Conservation (phyloP, 108 stramenopile genomes). For the Seminavis robusta region DNA sequence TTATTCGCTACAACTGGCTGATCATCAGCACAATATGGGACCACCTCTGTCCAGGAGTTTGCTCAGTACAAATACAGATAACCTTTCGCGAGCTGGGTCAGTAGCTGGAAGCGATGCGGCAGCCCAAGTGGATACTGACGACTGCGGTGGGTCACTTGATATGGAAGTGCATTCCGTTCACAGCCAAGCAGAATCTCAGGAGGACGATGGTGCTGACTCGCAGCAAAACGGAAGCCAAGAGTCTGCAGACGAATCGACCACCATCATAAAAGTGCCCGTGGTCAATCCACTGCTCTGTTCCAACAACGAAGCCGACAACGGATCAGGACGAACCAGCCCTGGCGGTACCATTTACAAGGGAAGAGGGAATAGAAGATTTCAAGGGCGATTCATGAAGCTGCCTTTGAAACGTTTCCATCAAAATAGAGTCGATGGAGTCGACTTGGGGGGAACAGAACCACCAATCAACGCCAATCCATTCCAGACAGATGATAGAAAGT, state of each 20-base stretch:
- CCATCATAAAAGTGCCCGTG: too few species aligned
- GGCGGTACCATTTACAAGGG: slow-evolving; percentile 66
- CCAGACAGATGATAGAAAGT: too few species aligned
- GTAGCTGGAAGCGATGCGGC: slow-evolving; percentile 38
- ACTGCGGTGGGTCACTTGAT: slow-evolving; percentile 39
- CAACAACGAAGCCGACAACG: background rate
- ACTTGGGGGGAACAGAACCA: too few species aligned
- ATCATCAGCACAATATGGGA: slow-evolving; percentile 50
- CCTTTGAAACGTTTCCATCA: slow-evolving; percentile 54
- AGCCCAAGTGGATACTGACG: slow-evolving; percentile 52
- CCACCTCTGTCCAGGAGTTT: slow-evolving; percentile 44
- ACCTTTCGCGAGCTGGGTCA: slow-evolving; percentile 17
- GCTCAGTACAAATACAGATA: slow-evolving; percentile 17
- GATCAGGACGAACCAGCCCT: slow-evolving; percentile 41
- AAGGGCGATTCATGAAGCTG: slow-evolving; percentile 56
- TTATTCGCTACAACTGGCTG: too few species aligned
- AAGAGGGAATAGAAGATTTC: slow-evolving; percentile 48
- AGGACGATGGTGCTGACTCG: slow-evolving; percentile 18
- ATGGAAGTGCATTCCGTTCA: slow-evolving; percentile 24
- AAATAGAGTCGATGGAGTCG: too few species aligned
- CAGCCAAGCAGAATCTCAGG: too few species aligned
- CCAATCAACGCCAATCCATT: too few species aligned
- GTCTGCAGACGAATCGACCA: background rate
- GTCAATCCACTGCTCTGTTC: too few species aligned
- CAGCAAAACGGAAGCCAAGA: background rate